Evolutionary conservation across 1,284 basidiomycete species (phyloP).

Genomic region (Xerocomus subilludens): DNA sequence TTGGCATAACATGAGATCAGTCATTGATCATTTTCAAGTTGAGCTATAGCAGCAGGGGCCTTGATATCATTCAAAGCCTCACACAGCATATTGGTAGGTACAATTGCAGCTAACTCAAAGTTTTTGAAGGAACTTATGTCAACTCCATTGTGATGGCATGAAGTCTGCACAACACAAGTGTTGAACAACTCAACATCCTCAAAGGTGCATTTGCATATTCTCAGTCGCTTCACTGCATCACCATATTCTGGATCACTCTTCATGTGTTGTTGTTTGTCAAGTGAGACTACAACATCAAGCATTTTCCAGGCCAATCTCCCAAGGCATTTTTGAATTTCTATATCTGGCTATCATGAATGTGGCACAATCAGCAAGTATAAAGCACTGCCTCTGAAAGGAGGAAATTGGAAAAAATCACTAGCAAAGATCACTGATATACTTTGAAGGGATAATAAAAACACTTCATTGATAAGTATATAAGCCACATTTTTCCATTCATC

Average conservation of each 20-base stretch:
- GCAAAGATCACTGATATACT: slow-evolving; percentile 21
- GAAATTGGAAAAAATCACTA: slow-evolving; percentile 42
- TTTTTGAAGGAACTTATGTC: too few species aligned
- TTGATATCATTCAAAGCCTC: too few species aligned
- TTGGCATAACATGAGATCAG: too few species aligned
- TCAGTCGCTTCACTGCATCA: slow-evolving; percentile 38
- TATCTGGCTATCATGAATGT: slow-evolving; percentile 20
- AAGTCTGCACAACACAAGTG: slow-evolving; percentile 39
- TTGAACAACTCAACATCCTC: slow-evolving; percentile 53
- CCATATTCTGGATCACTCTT: slow-evolving; percentile 48
- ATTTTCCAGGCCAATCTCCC: slow-evolving; percentile 50
- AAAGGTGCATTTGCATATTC: slow-evolving; percentile 39
- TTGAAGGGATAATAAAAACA: background rate
- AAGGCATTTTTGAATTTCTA: slow-evolving; percentile 35
- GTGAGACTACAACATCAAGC: slow-evolving; percentile 41
- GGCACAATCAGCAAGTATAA: slow-evolving; percentile 42
- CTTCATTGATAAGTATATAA: background rate
- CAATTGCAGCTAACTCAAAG: too few species aligned
- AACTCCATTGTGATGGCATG: too few species aligned
- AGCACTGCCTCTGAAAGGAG: slow-evolving; percentile 41
- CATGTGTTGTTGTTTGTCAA: slow-evolving; percentile 52
- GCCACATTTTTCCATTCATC: slow-evolving; percentile 20
- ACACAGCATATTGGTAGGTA: too few species aligned
- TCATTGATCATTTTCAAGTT: too few species aligned
- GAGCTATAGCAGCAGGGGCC: too few species aligned